phyloP scores from a whole-genome alignment of 768 basidiomycete species.

The Suillus luteus region DNA sequence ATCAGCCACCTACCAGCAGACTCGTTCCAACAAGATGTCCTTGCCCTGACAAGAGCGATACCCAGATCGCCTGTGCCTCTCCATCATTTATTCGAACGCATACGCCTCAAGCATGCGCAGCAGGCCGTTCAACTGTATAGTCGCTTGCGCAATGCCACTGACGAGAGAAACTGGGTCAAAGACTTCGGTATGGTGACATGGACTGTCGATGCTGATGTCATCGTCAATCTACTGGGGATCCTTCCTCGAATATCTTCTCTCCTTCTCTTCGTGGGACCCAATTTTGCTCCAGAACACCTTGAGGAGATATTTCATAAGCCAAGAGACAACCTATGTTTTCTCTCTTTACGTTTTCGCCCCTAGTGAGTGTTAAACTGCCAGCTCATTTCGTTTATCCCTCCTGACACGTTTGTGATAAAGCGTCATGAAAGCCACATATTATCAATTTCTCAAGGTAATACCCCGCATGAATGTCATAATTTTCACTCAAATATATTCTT shows the following conservation, averaged over 20 bases:
- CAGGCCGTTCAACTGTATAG: constrained; percentile 60
- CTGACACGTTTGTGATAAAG: constrained; percentile 35
- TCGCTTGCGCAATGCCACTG: constrained; percentile 46
- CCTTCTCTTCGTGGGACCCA: constrained; percentile 70
- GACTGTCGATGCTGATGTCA: constrained; percentile 72
- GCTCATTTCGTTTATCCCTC: not conserved
- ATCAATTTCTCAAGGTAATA: constrained; percentile 73
- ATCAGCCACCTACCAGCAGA: constrained; percentile 49
- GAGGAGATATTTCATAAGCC: constrained; percentile 64
- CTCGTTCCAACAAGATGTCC: constrained; percentile 51
- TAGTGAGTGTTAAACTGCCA: constrained; percentile 53
- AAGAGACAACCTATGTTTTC: constrained; percentile 44
- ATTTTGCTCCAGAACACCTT: constrained; percentile 79
- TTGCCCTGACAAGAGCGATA: constrained; percentile 63
- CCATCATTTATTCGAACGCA: constrained; percentile 56
- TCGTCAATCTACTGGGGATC: constrained; percentile 66
- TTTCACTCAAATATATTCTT: constrained; percentile 1
- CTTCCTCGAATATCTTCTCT: constrained; percentile 55
- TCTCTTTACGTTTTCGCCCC: constrained; percentile 78
- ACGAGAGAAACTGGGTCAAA: constrained; percentile 44
- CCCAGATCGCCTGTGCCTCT: constrained; percentile 60
- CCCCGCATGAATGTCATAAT: constrained; percentile 2
- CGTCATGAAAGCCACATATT: constrained; percentile 74
- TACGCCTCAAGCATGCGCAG: constrained; percentile 50
- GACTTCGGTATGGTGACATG: constrained; percentile 60